Evolutionary conservation across 352 stramenopile species (phyloP).

Genomic region (Pythium dissotocum): DNA sequence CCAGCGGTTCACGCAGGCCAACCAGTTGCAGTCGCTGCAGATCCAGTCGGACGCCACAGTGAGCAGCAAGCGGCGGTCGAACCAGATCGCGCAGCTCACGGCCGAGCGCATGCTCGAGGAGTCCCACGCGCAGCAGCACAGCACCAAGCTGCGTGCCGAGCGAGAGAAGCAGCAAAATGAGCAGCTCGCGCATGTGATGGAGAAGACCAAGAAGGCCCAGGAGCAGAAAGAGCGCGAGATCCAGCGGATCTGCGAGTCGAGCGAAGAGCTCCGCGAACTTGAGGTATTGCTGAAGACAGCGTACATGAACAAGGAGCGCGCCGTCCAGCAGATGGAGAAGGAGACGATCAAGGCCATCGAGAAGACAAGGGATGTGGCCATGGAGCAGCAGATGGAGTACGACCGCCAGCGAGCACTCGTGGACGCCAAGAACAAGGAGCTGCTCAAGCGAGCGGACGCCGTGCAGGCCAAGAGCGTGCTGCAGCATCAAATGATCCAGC

Average conservation of each 20-base stretch:
- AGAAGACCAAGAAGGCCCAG: constrained; percentile 51
- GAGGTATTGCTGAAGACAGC: constrained; percentile 90
- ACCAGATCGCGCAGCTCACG: constrained; percentile 64
- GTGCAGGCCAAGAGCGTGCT: constrained; percentile 68
- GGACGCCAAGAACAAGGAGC: constrained; percentile 59
- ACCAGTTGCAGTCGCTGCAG: constrained; percentile 58
- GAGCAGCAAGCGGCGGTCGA: constrained; percentile 42
- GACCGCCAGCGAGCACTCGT: constrained; percentile 82
- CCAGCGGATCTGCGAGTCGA: constrained; percentile 89
- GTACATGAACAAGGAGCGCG: constrained; percentile 94
- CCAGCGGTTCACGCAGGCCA: constrained; percentile 50
- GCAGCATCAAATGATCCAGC: constrained; percentile 69
- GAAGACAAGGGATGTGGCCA: constrained; percentile 73
- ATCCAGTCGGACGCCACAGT: constrained; percentile 72
- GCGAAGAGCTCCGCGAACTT: constrained; percentile 89
- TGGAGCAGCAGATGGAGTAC: constrained; percentile 93
- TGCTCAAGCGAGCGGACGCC: constrained; percentile 65
- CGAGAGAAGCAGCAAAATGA: constrained; percentile 73
- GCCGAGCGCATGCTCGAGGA: constrained; percentile 74
- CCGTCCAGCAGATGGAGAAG: constrained; percentile 88
- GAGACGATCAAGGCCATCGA: constrained; percentile 76
- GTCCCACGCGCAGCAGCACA: constrained; percentile 29
- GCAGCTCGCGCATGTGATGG: constrained; percentile 69
- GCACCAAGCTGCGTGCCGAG: constrained; percentile 24
- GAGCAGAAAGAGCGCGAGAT: constrained; percentile 87